Conservation (phyloP, 441 rosid species). For the Brassica hybrid region DNA sequence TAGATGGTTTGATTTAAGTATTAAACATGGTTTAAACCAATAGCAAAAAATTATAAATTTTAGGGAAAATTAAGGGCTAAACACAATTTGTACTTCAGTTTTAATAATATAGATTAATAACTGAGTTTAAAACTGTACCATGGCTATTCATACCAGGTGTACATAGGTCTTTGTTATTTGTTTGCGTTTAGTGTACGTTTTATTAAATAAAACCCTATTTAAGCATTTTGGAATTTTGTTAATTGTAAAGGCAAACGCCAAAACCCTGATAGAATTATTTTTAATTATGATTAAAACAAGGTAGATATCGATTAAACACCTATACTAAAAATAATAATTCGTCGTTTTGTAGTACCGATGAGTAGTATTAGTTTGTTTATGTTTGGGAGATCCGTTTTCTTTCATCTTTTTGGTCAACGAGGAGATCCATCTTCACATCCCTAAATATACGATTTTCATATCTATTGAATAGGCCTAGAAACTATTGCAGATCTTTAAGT, state of each 20-base stretch:
- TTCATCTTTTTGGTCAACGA: constrained; percentile 6
- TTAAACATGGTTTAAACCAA: too few species aligned
- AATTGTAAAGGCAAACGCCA: not conserved
- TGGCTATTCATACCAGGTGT: not conserved
- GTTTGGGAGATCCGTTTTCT: not conserved
- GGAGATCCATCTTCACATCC: constrained; percentile 32
- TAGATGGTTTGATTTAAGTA: too few species aligned
- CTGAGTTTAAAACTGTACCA: not conserved
- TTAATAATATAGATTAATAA: not conserved
- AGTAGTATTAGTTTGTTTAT: not conserved
- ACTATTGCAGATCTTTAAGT: constrained; percentile 18
- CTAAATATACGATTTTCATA: constrained; percentile 33
- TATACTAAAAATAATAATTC: not conserved
- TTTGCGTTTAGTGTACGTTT: constrained; percentile 1
- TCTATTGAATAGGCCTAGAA: constrained; percentile 5
- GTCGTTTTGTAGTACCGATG: constrained; percentile 4
- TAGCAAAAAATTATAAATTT: too few species aligned
- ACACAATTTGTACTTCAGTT: too few species aligned
- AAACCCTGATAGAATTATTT: not conserved
- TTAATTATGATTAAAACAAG: not conserved
- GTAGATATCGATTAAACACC: not conserved
- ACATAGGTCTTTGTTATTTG: not conserved
- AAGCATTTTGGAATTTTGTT: not conserved
- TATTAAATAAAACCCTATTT: not conserved
- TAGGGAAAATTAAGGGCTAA: too few species aligned